phyloP scores from a whole-genome alignment of 1,284 basidiomycete species.

The Melampsora americana region DNA sequence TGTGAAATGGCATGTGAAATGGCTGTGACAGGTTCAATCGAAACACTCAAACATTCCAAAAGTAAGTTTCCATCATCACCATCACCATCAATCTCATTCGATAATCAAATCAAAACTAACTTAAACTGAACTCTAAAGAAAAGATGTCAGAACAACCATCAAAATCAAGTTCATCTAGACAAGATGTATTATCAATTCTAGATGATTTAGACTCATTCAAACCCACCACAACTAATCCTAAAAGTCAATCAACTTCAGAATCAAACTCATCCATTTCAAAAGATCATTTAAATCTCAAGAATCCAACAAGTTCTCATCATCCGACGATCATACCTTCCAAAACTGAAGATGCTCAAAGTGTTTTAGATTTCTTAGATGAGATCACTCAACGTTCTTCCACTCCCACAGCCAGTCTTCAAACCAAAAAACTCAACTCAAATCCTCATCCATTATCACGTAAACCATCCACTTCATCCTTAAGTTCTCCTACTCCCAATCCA shows the following conservation, averaged over 20 bases:
- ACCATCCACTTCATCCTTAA: constrained; percentile 25
- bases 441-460: constrained; percentile 31
- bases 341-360: constrained; percentile 36
- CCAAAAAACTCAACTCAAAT: constrained; percentile 14
- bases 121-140: no score
- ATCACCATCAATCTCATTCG: neutral
- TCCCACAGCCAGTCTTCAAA: constrained; percentile 20
- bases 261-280: no score
- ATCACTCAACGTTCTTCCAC: constrained; percentile 38
- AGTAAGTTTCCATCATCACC: neutral
- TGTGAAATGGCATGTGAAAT: no score
- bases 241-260: neutral
- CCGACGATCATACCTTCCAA: neutral
- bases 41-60: no score
- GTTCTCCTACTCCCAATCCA: neutral
- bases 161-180: constrained; percentile 5
- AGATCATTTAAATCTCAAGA: neutral
- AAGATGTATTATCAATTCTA: constrained; percentile 30
- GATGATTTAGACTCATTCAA: constrained; percentile 40
- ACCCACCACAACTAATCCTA: neutral
- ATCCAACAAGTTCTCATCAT: neutral
- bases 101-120: no score
- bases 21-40: no score
- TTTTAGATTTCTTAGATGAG: constrained; percentile 37
- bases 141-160: constrained; percentile 8